Evolutionary conservation across 768 basidiomycete species (phyloP).

Genomic region (Mycena metata): DNA sequence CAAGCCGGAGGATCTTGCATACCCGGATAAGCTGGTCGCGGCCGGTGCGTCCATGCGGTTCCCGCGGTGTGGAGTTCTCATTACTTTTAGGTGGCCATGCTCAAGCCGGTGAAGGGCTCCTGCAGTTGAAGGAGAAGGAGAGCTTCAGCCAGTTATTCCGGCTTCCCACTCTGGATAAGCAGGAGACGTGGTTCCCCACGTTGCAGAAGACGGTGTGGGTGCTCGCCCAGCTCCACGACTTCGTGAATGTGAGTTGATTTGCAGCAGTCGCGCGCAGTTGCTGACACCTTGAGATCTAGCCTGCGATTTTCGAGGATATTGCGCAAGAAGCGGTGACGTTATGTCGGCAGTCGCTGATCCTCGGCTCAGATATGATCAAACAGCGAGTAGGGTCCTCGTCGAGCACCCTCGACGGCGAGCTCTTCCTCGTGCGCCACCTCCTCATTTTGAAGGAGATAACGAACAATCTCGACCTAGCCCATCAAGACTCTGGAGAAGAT

Average conservation of each 20-base stretch:
- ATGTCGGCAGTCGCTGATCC: constrained; percentile 84
- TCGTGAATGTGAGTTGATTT: constrained; percentile 79
- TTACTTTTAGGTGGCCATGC: constrained; percentile 16
- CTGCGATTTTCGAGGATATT: constrained; percentile 96
- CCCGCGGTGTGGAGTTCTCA: background rate
- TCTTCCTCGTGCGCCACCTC: constrained; percentile 93
- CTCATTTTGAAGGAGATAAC: constrained; percentile 93
- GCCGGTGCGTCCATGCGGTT: constrained; percentile 56
- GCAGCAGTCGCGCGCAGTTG: background rate
- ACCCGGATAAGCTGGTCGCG: constrained; percentile 81
- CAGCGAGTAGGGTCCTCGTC: constrained; percentile 57
- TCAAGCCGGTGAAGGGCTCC: background rate
- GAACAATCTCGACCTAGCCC: constrained; percentile 76
- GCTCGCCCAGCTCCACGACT: constrained; percentile 88
- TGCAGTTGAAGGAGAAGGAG: constrained; percentile 75
- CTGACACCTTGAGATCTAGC: constrained; percentile 58
- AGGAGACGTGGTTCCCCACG: constrained; percentile 94
- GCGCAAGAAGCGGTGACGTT: constrained; percentile 92
- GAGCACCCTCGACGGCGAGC: constrained; percentile 73
- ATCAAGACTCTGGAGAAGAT: constrained; percentile 57
- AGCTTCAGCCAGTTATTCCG: constrained; percentile 78
- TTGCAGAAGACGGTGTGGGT: constrained; percentile 93
- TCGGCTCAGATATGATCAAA: constrained; percentile 77
- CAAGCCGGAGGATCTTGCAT: constrained; percentile 84
- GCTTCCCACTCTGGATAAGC: constrained; percentile 76